Conservation (phyloP, 148 eudicot genomes). For the Drosera capensis region DNA sequence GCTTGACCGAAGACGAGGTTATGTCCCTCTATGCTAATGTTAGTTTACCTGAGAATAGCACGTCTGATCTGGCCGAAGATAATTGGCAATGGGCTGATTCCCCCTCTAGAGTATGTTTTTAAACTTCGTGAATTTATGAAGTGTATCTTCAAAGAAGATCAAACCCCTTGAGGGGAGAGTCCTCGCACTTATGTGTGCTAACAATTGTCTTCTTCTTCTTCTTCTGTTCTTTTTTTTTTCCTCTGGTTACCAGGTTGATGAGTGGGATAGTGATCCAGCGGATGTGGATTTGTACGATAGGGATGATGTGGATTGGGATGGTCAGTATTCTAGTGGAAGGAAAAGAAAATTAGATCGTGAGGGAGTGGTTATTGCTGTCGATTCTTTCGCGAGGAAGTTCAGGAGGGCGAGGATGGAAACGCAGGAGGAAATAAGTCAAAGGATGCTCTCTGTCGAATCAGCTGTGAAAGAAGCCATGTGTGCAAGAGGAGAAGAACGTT, state of each 20-base stretch:
- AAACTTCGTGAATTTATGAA: constrained; percentile 2
- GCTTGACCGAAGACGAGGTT: constrained; percentile 93
- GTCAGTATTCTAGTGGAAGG: constrained; percentile 98
- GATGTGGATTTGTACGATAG: constrained; percentile 97
- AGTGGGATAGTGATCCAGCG: constrained; percentile 97
- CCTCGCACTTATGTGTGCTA: too few species aligned
- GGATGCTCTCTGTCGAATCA: constrained; percentile 91
- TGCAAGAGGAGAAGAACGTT: constrained; percentile 76
- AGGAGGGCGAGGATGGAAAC: constrained; percentile 89
- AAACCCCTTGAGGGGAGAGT: too few species aligned
- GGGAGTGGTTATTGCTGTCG: constrained; percentile 57
- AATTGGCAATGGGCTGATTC: constrained; percentile 95
- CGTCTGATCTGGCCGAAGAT: constrained; percentile 70
- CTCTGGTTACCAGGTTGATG: constrained; percentile 54
- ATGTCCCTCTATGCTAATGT: constrained; percentile 60
- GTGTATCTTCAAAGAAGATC: background rate
- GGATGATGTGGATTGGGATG: constrained; percentile 99
- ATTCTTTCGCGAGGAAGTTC: constrained; percentile 72
- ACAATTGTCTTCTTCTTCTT: too few species aligned
- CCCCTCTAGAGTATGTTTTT: constrained; percentile 65
- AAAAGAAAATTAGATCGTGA: constrained; percentile 80
- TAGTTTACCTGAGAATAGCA: constrained; percentile 51
- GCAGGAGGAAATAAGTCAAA: constrained; percentile 71
- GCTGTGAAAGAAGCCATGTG: constrained; percentile 94
- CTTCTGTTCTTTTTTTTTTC: constrained; percentile 4